Percentiles rank a stretch among this genome's conserved stretches.
phyloP scores from a whole-genome alignment of 2,329 filamentous ascomycete genomes.

The Penicillium aurantiogriseum region DNA sequence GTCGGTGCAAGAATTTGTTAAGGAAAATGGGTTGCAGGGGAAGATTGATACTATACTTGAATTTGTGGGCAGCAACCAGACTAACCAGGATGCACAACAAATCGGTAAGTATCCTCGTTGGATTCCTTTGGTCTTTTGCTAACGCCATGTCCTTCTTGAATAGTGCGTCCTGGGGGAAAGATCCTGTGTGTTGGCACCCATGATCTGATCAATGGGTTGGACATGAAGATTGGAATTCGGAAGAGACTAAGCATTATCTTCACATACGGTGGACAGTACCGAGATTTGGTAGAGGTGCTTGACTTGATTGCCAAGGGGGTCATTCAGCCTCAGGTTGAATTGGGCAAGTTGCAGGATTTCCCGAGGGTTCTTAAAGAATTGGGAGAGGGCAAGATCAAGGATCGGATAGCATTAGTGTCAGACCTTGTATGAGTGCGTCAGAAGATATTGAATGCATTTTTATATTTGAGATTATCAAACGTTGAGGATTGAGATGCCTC shows the following conservation, averaged over 20 bases:
- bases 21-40: neutral
- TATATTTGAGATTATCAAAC: neutral
- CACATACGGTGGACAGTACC: slow-evolving; percentile 45
- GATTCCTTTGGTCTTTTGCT: neutral
- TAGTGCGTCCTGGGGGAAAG: neutral
- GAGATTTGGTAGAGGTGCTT: slow-evolving; percentile 32
- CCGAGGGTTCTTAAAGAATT: slow-evolving; percentile 35
- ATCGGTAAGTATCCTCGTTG: neutral
- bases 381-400: slow-evolving; percentile 37
- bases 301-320: slow-evolving; percentile 31
- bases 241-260: slow-evolving; percentile 46
- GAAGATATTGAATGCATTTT: neutral
- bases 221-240: slow-evolving; percentile 48
- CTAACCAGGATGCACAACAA: neutral
- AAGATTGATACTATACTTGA: neutral
- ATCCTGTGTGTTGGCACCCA: slow-evolving; percentile 35
- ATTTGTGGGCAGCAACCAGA: neutral
- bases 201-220: slow-evolving; percentile 40
- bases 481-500: too few relatives aligned
- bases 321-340: slow-evolving; percentile 34
- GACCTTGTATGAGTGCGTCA: neutral
- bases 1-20: neutral
- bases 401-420: slow-evolving; percentile 15
- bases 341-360: slow-evolving; percentile 33
- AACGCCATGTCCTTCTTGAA: neutral